Evolutionary conservation across 495 filamentous ascomycete genomes (phyloP), one percentile per base, ranked within the genome.

Genomic region (Trichoderma asperelloides): DNA sequence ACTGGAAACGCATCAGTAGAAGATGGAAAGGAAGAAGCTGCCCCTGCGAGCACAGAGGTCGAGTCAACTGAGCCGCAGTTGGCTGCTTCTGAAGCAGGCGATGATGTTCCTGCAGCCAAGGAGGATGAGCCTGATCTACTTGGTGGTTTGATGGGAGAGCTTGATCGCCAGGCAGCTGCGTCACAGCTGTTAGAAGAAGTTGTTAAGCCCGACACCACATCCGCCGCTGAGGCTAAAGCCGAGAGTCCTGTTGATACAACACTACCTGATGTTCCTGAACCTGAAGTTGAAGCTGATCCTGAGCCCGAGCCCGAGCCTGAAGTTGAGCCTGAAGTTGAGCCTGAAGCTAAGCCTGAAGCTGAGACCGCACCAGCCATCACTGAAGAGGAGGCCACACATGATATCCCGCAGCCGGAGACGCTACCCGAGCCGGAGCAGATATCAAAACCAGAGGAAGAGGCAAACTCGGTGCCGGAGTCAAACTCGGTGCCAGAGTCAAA

Each of bases 91-190:
- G 65, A 33, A 3, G 28, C 33, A 27, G 65, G 21, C 11, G 47
- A 13, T 11, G 47, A 30, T 7, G 39, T 3, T 16, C 12, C 25
- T 12, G 7, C 6, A 3, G 41, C 21, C n/a, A 60, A 66, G 3
- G 68, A 55, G 23, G 37, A 64, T 2, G 68, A 62, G 23, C 64
- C 51, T 2, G 68, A 69, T 65, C 49, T 69, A 1, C 64, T 68
- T 13, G 64, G 67, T 18, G 67, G 67, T 4, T 57, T 66, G 16
- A 45, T 65, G 40, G 67, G 62, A 2, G 67, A 68, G 27, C 67
- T 68, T 21, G 67, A 68, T 30, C 67, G 67, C 30, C 63, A 68
- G 64, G 63, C 62, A 16, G 66, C 49, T 9, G 66, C 57, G 16
- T 60, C 55, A 28, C 55, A 60, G 9, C 55, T 60, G 8, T 60